Percentiles rank a stretch among this genome's conserved stretches.
Conservation (phyloP, 2,329 filamentous ascomycete genomes). For the Fusarium floridanum region DNA sequence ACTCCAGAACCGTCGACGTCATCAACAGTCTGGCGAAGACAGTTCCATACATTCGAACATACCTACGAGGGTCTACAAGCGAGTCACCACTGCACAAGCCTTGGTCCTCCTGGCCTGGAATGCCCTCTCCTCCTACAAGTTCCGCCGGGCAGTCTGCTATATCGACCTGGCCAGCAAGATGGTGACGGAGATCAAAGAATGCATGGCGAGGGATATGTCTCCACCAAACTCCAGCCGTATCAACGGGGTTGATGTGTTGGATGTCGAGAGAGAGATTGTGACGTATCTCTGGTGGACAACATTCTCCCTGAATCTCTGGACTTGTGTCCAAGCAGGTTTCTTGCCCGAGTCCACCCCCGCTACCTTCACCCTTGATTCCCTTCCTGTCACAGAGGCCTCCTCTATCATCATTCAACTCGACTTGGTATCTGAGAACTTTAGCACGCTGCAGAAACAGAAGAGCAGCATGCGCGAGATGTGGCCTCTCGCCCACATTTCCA, state of each 20-base stretch:
- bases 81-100: conserved; percentile 51
- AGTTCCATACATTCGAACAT: conserved; percentile 44
- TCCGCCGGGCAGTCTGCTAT: conserved; percentile 53
- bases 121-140: conserved; percentile 48
- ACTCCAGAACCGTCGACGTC: conserved; percentile 47
- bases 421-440: conserved; percentile 54
- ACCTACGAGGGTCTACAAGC: conserved; percentile 50
- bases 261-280: conserved; percentile 56
- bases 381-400: conserved; percentile 47
- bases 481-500: conserved; percentile 51
- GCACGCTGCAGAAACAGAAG: conserved; percentile 53
- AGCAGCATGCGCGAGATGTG: conserved; percentile 51
- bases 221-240: conserved; percentile 52
- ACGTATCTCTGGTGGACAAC: conserved; percentile 57
- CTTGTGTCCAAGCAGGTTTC: conserved; percentile 52
- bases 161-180: conserved; percentile 51
- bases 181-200: conserved; percentile 50
- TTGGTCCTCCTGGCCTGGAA: conserved; percentile 55
- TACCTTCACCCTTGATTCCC: conserved; percentile 44
- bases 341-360: conserved; percentile 43
- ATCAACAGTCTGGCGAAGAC: conserved; percentile 33
- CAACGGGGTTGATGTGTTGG: conserved; percentile 56
- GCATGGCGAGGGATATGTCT: conserved; percentile 44
- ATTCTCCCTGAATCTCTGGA: conserved; percentile 55
- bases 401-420: conserved; percentile 52